phyloP scores from a whole-genome alignment of 768 basidiomycete species.

The Postia placenta region DNA sequence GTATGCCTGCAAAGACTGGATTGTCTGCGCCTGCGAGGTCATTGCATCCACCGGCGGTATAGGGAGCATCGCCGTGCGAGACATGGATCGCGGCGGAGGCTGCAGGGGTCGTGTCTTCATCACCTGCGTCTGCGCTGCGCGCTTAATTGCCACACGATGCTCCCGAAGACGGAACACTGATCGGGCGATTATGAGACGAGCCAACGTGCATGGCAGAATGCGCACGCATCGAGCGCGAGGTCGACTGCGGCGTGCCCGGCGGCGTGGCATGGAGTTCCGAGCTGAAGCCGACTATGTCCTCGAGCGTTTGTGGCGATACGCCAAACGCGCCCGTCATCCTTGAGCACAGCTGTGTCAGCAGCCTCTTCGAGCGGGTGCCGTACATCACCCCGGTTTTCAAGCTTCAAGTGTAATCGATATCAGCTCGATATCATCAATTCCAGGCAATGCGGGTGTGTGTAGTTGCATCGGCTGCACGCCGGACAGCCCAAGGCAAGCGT shows the following conservation, averaged over 20 bases:
- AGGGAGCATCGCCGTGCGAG: conserved; percentile 15
- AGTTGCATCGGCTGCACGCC: conserved; percentile 56
- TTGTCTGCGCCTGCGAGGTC: conserved; percentile 8
- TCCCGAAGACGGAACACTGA: conserved; percentile 55
- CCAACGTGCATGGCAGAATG: conserved; percentile 9
- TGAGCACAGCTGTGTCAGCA: conserved; percentile 28
- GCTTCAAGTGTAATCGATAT: conserved; percentile 65
- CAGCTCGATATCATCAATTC: conserved; percentile 71
- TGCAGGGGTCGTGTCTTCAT: conserved; percentile 20
- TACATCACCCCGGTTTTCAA: conserved; percentile 39
- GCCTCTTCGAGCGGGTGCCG: conserved; percentile 27
- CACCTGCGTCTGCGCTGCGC: conserved; percentile 25
- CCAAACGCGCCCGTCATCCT: conserved; percentile 30
- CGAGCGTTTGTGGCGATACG: conserved; percentile 37
- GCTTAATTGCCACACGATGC: conserved; percentile 35
- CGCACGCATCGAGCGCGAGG: conserved; percentile 9
- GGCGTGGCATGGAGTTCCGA: conserved; percentile 22
- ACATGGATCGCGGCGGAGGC: conserved; percentile 19
- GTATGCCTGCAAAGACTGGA: conserved; percentile 9
- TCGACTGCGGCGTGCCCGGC: conserved; percentile 42
- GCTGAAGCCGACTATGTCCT: conserved; percentile 62
- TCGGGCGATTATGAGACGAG: conserved; percentile 27
- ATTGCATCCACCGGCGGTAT: conserved; percentile 4
- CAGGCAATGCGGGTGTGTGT: conserved; percentile 48
- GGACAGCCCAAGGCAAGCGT: conserved; percentile 42